phyloP scores from a whole-genome alignment of 768 basidiomycete species.

The Tephrocybe sp. region DNA sequence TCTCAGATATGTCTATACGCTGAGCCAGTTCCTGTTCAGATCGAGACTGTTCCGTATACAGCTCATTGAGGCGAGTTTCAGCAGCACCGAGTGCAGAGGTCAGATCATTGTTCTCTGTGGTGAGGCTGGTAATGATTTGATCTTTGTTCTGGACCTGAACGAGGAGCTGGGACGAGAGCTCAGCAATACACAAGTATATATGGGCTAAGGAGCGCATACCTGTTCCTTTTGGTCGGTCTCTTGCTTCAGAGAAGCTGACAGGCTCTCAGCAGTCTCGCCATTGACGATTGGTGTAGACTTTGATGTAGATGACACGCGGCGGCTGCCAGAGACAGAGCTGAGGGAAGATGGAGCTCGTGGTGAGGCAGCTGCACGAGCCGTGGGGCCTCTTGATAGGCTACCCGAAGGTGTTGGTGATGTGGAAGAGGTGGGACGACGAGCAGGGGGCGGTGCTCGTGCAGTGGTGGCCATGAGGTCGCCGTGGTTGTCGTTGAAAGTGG shows the following conservation, averaged over 20 bases:
- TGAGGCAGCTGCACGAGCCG: conserved; percentile 65
- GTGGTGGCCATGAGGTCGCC: conserved; percentile 41
- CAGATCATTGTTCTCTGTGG: conserved; percentile 64
- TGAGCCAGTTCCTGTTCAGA: conserved; percentile 82
- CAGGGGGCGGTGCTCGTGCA: conserved; percentile 44
- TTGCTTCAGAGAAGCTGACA: conserved; percentile 64
- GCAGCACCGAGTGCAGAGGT: conserved; percentile 64
- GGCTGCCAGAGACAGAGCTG: conserved; percentile 41
- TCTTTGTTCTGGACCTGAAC: conserved; percentile 80
- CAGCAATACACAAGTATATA: conserved; percentile 2
- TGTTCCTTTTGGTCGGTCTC: conserved; percentile 85
- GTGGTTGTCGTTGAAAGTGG: too few relatives aligned
- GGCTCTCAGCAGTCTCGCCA: conserved; percentile 53
- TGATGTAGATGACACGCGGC: conserved; percentile 47
- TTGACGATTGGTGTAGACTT: conserved; percentile 39
- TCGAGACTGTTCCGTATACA: conserved; percentile 79
- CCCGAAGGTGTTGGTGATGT: conserved; percentile 44
- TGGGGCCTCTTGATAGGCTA: conserved; percentile 51
- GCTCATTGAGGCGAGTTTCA: conserved; percentile 73
- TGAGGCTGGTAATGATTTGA: conserved; percentile 58
- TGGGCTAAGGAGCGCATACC: conserved; percentile 37
- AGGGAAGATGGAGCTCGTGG: conserved; percentile 56
- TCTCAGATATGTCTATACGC: conserved; percentile 81
- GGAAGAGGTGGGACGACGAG: conserved; percentile 42
- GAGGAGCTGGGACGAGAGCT: conserved; percentile 52